A percentile compares a stretch with the other conserved stretches of the same genome.
Evolutionary conservation across 2,329 filamentous ascomycete species (phyloP).

Genomic region (Fusarium sp.): DNA sequence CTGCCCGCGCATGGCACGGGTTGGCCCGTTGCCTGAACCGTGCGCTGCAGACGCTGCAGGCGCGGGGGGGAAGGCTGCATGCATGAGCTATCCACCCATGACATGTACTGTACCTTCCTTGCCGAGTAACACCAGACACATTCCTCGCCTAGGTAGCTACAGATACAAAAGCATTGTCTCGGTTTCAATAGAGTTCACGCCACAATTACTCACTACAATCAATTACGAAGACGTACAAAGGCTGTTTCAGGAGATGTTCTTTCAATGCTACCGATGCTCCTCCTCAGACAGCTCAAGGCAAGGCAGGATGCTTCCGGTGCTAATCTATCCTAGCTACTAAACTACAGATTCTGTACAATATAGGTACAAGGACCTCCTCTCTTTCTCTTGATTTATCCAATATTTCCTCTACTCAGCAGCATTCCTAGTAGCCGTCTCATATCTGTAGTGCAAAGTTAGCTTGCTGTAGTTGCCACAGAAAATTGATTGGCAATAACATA

Average conservation of each 20-base stretch:
- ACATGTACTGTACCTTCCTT: constrained; percentile 15
- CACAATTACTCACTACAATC: constrained; percentile 6
- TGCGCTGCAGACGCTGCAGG: constrained; percentile 31
- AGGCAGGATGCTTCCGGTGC: constrained; percentile 13
- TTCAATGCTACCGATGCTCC: constrained; percentile 14
- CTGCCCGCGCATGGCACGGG: constrained; percentile 39
- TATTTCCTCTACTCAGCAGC: constrained; percentile 28
- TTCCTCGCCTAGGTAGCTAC: constrained; percentile 16
- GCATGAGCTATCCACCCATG: constrained; percentile 28
- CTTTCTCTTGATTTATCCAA: constrained; percentile 9
- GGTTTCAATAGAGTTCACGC: constrained; percentile 9
- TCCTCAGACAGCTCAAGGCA: constrained; percentile 1
- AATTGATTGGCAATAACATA: constrained; percentile 63
- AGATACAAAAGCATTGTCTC: neutral
- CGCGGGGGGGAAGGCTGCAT: constrained; percentile 27
- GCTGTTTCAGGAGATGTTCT: constrained; percentile 28
- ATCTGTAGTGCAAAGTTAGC: constrained; percentile 55
- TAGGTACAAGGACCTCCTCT: constrained; percentile 28
- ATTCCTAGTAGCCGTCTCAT: constrained; percentile 73
- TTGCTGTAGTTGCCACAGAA: neutral
- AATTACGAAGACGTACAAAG: neutral
- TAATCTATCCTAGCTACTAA: constrained; percentile 38
- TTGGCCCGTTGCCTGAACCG: constrained; percentile 42
- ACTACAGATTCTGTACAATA: constrained; percentile 44
- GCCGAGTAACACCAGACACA: constrained; percentile 12